Base-by-base conservation (phyloP, 164 flowering plant genomes). In the Tetracentron sinense region DNA sequence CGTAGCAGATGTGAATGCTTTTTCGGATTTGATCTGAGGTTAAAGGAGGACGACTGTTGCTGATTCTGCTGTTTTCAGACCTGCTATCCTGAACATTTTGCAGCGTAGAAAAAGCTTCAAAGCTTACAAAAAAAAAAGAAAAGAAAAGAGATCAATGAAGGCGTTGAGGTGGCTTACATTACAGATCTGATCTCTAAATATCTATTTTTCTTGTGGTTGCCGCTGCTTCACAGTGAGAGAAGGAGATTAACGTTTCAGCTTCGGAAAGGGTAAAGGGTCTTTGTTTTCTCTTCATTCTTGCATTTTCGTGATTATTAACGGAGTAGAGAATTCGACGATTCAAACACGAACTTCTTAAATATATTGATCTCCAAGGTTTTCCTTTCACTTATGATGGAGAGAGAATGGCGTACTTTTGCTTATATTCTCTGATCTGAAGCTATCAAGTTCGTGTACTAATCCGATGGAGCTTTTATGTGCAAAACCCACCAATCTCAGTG, bases 151-250 rank as follows among this genome's bases (percentile, higher is more conserved):
- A 35, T 30, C 51, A 55, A 20, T 56, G 42, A 66, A 64, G 61
- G 25, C 64, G 56, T 59, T 52, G 30, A 58, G 23, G 58, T 53
- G 54, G 70, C 7, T 54, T 50, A 7, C 28, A 61, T 54, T 50
- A 7, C 28, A 61, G 76, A 68, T 71, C 70, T 67, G 76, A 75
- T 82, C 77, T 79, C 79, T 63, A 74, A 60, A 58, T 63, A 63
- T 69, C 54, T 51, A 63, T 38, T 22, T 69, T 68, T 61, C 72
- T 82, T 75, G 80, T 77, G 72, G 56, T 63, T 75, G 75, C 62
- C 23, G 78, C 68, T 82, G 75, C 50, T 26, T 44, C 72, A 29
- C 29, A 33, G 56, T 26, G 60, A 62, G 67, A 44, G 57, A 63
- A 67, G 70, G 50, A 55, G 31, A 59, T 53, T 61, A 44, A 25